Evolutionary conservation across 371 early-diverging fungal species (phyloP).

Genomic region (Mycotypha africana): DNA sequence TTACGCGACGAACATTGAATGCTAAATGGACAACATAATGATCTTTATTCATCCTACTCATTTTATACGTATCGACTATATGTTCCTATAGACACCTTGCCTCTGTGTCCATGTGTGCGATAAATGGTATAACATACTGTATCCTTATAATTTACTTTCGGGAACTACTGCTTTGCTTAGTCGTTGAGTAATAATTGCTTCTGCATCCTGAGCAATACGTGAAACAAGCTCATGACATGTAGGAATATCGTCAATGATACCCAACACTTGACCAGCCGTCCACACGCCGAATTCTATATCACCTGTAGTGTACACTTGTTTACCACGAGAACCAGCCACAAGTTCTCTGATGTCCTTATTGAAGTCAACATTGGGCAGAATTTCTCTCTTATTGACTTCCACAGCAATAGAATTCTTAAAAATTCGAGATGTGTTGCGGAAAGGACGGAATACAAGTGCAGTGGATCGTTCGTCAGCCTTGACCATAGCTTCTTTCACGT

Average conservation of each 20-base stretch:
- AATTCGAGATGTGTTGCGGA: conserved; percentile 76
- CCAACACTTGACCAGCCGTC: conserved; percentile 73
- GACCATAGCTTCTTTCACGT: conserved; percentile 73
- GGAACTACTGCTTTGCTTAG: conserved; percentile 11
- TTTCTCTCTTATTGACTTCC: conserved; percentile 66
- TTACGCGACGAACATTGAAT: no score
- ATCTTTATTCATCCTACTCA: no score
- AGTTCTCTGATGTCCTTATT: conserved; percentile 62
- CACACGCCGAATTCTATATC: conserved; percentile 72
- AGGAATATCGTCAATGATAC: conserved; percentile 73
- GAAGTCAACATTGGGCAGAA: conserved; percentile 54
- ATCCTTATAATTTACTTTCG: conserved; percentile 14
- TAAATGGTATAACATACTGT: no score
- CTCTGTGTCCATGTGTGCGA: no score
- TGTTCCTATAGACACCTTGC: no score
- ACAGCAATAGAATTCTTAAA: conserved; percentile 68
- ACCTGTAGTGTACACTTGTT: conserved; percentile 64
- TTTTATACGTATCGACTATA: no score
- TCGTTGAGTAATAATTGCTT: conserved; percentile 33
- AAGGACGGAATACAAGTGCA: conserved; percentile 66
- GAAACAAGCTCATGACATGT: conserved; percentile 59
- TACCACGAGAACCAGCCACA: conserved; percentile 67
- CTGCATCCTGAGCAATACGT: conserved; percentile 56
- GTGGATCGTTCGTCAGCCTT: conserved; percentile 65
- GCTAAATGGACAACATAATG: no score